phyloP scores from a whole-genome alignment of 208 protist species.

The Acanthamoeba sp. region DNA sequence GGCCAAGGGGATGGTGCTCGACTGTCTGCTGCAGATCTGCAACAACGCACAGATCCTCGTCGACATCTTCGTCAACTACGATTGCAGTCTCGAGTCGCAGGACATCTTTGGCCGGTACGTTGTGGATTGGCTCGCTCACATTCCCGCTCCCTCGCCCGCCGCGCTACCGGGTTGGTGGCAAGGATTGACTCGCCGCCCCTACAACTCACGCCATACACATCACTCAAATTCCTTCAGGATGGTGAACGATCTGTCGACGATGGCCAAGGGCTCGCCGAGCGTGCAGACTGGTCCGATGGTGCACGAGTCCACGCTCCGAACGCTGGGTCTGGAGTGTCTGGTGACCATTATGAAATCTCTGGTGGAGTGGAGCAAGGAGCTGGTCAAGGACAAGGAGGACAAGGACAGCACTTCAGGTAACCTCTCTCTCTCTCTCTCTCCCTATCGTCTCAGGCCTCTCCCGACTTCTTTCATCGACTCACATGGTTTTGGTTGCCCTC shows the following conservation, averaged over 20 bases:
- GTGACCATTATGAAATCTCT: slow-evolving; percentile 89
- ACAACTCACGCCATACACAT: too few species aligned
- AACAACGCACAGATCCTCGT: slow-evolving; percentile 96
- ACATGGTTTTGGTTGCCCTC: background rate
- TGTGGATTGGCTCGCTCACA: too few species aligned
- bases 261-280: slow-evolving; percentile 82
- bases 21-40: slow-evolving; percentile 44
- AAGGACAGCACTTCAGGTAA: slow-evolving; percentile 16
- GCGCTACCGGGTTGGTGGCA: too few species aligned
- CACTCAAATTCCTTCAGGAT: too few species aligned
- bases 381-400: slow-evolving; percentile 75
- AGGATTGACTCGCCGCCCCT: too few species aligned
- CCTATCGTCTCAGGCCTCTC: too few species aligned
- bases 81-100: slow-evolving; percentile 96
- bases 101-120: slow-evolving; percentile 93
- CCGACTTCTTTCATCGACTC: background rate
- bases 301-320: slow-evolving; percentile 85
- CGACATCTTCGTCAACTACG: slow-evolving; percentile 98
- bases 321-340: slow-evolving; percentile 89
- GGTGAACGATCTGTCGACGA: slow-evolving; percentile 92
- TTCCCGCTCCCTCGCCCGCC: too few species aligned
- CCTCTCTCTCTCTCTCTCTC: too few species aligned
- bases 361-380: slow-evolving; percentile 88
- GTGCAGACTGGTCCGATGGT: slow-evolving; percentile 68
- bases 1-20: slow-evolving; percentile 93